These are phyloP conservation scores for Pisolithus thermaeus DNA, from an alignment of 1,284 basidiomycete species.

Conservation along the genomic window DNA sequence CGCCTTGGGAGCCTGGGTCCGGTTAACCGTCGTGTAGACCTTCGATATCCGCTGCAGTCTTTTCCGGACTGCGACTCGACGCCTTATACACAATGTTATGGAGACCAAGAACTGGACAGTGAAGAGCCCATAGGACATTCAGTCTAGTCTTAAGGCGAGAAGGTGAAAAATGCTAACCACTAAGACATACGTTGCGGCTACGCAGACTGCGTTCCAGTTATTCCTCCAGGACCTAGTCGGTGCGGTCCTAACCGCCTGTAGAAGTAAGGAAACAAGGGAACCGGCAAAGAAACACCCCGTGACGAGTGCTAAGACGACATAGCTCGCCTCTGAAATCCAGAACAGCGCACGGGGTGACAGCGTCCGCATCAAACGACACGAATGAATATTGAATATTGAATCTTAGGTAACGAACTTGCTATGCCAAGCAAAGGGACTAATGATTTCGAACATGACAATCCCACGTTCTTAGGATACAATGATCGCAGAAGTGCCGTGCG, in stretches of 20 bases:
- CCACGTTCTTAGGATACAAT: too few species aligned
- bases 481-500: too few species aligned
- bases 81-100: slow-evolving; percentile 57
- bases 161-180: slow-evolving; percentile 40
- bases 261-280: slow-evolving; percentile 57
- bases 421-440: too few species aligned
- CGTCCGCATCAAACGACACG: slow-evolving; percentile 1
- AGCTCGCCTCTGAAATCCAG: slow-evolving; percentile 31
- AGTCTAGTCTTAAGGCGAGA: neutral
- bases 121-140: neutral
- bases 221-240: slow-evolving; percentile 44
- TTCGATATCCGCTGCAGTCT: slow-evolving; percentile 69
- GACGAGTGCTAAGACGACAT: slow-evolving; percentile 49
- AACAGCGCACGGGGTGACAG: slow-evolving; percentile 11
- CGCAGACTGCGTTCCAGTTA: slow-evolving; percentile 61
- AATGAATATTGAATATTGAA: too few species aligned
- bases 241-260: slow-evolving; percentile 63
- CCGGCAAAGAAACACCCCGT: slow-evolving; percentile 52
- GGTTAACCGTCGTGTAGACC: slow-evolving; percentile 54
- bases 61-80: slow-evolving; percentile 56
- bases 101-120: slow-evolving; percentile 45
- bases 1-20: slow-evolving; percentile 70
- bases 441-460: too few species aligned
- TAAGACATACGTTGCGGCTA: slow-evolving; percentile 59
- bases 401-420: too few species aligned